Base-by-base conservation (phyloP, 1,284 basidiomycete species). In the Papiliotrema terrestris region DNA sequence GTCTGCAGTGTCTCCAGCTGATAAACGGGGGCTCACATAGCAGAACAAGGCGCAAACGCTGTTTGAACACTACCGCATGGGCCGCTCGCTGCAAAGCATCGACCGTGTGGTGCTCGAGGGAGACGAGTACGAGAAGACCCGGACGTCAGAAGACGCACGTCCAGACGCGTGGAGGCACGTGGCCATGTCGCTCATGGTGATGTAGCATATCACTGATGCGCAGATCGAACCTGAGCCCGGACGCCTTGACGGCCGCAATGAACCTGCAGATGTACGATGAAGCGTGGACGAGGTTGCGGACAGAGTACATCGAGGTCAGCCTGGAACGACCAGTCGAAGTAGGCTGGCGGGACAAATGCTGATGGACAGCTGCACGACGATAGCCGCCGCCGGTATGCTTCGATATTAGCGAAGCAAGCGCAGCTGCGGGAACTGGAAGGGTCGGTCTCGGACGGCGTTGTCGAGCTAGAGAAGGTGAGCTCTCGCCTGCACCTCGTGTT, bases 161-260 rank as follows among this genome's bases (percentile, higher is more conserved):
- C 62, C 60, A 1, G 71, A 72, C 59, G 71, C 68, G 17, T 76
- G 74, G 74, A 56, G 71, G 73, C 72, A 52, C 60, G 71, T 59
- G 43, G 39, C 9, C 20, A 29, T 51, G 36, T 26, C 22, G 9
- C 45, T 14, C 13, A 11, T 4, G 25, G 3, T 13, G 17, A 19
- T 14, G 6, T 19, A 49, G 23, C 13, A 42, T 17, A 8, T 45
- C 17, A n/a, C 45, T 55, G 43, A 45, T 42, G 29, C 29, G 36
- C 56, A 13, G 15, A 14, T 4, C 51, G 73, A 72, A 42, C 66
- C 73, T 6, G 68, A 73, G 62, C 4, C 74, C 75, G 0, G 54
- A 61, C n/a, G 67, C 71, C 32, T 54, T 75, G 26, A 63, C 62
- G 11, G 68, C 72, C 3, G 72, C 69, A 3, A 62, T 59, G 1